These are phyloP conservation scores for Linderina pennispora DNA, from an alignment of 192 early-diverging fungal species.

Conservation along the genomic window DNA sequence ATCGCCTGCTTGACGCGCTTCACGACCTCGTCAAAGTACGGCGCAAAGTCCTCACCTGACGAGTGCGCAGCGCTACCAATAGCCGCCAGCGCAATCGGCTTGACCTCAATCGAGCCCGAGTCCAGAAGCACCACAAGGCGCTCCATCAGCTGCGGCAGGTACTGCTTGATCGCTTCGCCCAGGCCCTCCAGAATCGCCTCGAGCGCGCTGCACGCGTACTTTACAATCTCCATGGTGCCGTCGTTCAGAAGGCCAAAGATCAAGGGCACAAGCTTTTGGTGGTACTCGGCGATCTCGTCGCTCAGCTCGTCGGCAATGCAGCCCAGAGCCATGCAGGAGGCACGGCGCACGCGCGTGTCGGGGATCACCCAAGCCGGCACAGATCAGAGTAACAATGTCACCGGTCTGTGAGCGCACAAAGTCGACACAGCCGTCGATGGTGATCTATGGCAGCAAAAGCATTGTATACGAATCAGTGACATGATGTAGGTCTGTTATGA, in stretches of 20 bases:
- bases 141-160: slow-evolving; percentile 78
- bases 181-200: slow-evolving; percentile 88
- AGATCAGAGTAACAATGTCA: slow-evolving; percentile 73
- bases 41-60: slow-evolving; percentile 54
- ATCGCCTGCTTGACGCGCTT: slow-evolving; percentile 65
- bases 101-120: slow-evolving; percentile 58
- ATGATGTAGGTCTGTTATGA: too few relatives aligned
- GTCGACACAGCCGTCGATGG: slow-evolving; percentile 85
- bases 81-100: slow-evolving; percentile 73
- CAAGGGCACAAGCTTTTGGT: slow-evolving; percentile 76
- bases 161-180: slow-evolving; percentile 70
- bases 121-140: slow-evolving; percentile 73
- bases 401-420: slow-evolving; percentile 69
- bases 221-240: slow-evolving; percentile 61
- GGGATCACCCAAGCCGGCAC: slow-evolving; percentile 76
- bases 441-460: slow-evolving; percentile 31
- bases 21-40: slow-evolving; percentile 73
- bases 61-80: slow-evolving; percentile 91
- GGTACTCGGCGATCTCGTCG: slow-evolving; percentile 71
- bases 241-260: slow-evolving; percentile 83
- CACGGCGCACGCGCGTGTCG: slow-evolving; percentile 69
- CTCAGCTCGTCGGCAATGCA: slow-evolving; percentile 77
- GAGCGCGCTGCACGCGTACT: slow-evolving; percentile 76
- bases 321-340: slow-evolving; percentile 82
- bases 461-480: slow-evolving; percentile 6